Base-by-base conservation (phyloP, 768 basidiomycete species). In the Boletus eberwhitei region DNA sequence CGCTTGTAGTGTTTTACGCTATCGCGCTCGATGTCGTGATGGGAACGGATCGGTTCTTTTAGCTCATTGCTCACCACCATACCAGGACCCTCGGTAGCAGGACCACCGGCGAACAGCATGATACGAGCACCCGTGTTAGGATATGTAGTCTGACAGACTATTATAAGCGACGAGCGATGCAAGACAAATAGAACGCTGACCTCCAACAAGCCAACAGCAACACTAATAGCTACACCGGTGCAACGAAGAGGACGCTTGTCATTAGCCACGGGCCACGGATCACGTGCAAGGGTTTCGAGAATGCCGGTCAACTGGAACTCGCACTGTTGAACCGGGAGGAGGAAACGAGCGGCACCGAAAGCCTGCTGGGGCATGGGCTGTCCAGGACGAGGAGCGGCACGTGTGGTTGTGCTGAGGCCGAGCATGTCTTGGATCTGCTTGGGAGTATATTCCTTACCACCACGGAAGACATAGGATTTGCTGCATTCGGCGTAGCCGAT, bases 361-460 rank as follows among this genome's bases (percentile, higher is more conserved):
- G 88, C 79, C 59, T 90, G 86, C 46, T 84, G 84, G 5, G 88
- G 88, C 73, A 87, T 79, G 8, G 89, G 86, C 59, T 92, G 90
- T 2, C 90, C 92, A 6, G 90, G 88, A 38, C 90, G 89, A 48
- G 91, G 91, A 3, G 90, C 90, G 19, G 89, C 90, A 22, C 90
- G 87, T 59, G 84, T 82, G 59, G 85, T 85, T 3, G 87, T 79
- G 64, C 81, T 85, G 46, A 69, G 81, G 24, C 90, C 92, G 39
- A 98, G 88, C 95, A 99, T 98, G 64, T 98, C 96, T 71, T 93
- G 91, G 60, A 98, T 98, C 61, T 97, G 93, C 75, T 98, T 98
- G 38, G 91, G 86, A 52, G 86, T 73, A 69, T 99, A 98, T 64
- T 99, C 97, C 73, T 98, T 99, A 13, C 88, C 90, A 41, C 97